Evolutionary conservation across 176 grass and related monocot species (phyloP), one percentile per base, ranked within the genome.

Genomic region (Microstegium vimineum): DNA sequence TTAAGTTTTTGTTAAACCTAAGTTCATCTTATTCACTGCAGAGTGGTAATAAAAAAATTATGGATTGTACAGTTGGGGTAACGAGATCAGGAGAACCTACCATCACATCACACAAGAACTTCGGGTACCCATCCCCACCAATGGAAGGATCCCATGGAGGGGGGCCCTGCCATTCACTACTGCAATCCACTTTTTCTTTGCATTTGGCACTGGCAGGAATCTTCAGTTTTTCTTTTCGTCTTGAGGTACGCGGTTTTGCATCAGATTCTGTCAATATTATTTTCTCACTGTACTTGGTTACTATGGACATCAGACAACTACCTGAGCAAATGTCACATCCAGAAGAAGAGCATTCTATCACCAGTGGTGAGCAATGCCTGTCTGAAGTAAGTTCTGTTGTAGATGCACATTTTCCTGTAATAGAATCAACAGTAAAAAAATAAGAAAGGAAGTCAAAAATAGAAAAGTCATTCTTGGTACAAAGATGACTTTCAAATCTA

Each of bases 101-200:
- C 96, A 99, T 99, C 68, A 99, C 93, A 85, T 99, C 93, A 87
- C 96, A 99, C 40, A 95, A 85, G 83, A 95, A 95, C 79, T 91
- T 95, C 9, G 96, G 93, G 59, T 42, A 82, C 56, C 89, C 89
- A 93, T 95, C 89, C 30, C 96, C 93, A 70, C 91, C 91, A 74
- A 93, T 43, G n/a, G 89, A 90, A 80, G 74, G 80, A 72, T 95
- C 96, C 96, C 96, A 99, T 73, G 89, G 87, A 60, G 93, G 89
- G 56, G 80, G 90, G 2, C 91, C 93, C 69, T 88, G 79, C 96
- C 96, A 99, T 81, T 94, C 93, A 85, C 12, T 85, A 87, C 56
- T 46, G 46, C n/a, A 71, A 62, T 86, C 81, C 33, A 89, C 73
- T 42, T 86, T 89, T 27, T 74, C 76, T 62, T 90, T 91, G 87